Conservation (phyloP, 2,329 filamentous ascomycete species). For the Phyllosticta citrichinensis region DNA sequence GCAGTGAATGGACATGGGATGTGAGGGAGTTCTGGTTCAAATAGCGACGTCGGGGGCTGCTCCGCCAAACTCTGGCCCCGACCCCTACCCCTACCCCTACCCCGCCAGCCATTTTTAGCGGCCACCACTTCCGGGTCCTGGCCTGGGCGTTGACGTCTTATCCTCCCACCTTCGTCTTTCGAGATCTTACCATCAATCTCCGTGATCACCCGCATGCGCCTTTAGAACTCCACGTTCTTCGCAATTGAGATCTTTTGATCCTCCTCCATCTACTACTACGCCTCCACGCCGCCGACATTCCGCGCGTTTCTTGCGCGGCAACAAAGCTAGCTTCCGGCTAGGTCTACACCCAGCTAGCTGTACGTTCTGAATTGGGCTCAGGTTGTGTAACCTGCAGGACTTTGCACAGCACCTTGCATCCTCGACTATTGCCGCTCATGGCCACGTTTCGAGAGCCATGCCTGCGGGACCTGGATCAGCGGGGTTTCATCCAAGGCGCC, state of each 20-base stretch:
- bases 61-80: neutral
- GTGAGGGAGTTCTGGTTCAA: neutral
- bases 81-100: neutral
- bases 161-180: neutral
- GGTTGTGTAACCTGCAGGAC: neutral
- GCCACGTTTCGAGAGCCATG: constrained; percentile 16
- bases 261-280: neutral
- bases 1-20: neutral
- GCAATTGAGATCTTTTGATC: neutral
- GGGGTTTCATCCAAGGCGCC: constrained; percentile 41
- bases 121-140: neutral
- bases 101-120: neutral
- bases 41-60: neutral
- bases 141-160: neutral
- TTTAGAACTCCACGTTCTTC: neutral
- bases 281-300: neutral
- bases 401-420: neutral
- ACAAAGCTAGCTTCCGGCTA: neutral
- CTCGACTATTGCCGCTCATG: neutral
- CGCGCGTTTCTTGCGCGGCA: neutral
- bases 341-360: neutral
- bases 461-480: constrained; percentile 28
- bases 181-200: neutral
- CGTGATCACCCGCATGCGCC: neutral
- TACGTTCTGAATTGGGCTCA: neutral